A percentile compares a stretch with the other conserved stretches of the same genome.
Evolutionary conservation across 805 yeast genomes (phyloP).

Genomic region (Ogataea methanolica): DNA sequence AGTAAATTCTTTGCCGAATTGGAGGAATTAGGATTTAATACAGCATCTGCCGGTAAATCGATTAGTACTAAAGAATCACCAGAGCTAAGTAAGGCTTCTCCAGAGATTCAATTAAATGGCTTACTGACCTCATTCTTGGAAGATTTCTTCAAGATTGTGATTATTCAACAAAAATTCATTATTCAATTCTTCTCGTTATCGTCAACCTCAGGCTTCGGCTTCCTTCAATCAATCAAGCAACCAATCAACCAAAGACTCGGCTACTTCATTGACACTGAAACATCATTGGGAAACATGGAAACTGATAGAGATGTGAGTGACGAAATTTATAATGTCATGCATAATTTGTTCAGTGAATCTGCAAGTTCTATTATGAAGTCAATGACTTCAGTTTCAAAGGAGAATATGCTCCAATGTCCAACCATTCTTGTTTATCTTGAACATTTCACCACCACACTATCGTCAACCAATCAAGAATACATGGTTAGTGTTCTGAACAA

Average conservation of each 20-base stretch:
- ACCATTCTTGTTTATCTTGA: slow-evolving; percentile 40
- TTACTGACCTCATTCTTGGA: slow-evolving; percentile 8
- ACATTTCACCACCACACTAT: slow-evolving; percentile 30
- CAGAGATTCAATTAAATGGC: slow-evolving; percentile 2
- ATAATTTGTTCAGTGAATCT: slow-evolving; percentile 24
- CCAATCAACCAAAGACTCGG: slow-evolving; percentile 21
- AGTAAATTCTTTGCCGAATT: slow-evolving; percentile 23
- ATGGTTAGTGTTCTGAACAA: slow-evolving; percentile 46
- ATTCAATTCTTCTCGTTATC: slow-evolving; percentile 40
- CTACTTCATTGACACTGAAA: slow-evolving; percentile 7
- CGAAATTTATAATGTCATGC: slow-evolving; percentile 25
- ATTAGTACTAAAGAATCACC: neutral
- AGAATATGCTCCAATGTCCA: slow-evolving; percentile 38
- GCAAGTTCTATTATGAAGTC: slow-evolving; percentile 27
- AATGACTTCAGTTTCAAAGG: slow-evolving; percentile 33
- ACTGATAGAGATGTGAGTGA: slow-evolving; percentile 29
- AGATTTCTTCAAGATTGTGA: slow-evolving; percentile 10
- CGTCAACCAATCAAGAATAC: slow-evolving; percentile 62
- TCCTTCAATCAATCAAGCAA: slow-evolving; percentile 38
- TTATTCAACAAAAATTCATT: slow-evolving; percentile 45
- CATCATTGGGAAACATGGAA: slow-evolving; percentile 16
- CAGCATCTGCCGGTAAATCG: neutral
- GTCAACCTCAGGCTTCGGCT: slow-evolving; percentile 33
- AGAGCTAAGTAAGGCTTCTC: neutral
- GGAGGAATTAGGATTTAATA: slow-evolving; percentile 25